Base-by-base conservation (phyloP, 2,329 filamentous ascomycete genomes). In the Neopestalotiopsis sp. region DNA sequence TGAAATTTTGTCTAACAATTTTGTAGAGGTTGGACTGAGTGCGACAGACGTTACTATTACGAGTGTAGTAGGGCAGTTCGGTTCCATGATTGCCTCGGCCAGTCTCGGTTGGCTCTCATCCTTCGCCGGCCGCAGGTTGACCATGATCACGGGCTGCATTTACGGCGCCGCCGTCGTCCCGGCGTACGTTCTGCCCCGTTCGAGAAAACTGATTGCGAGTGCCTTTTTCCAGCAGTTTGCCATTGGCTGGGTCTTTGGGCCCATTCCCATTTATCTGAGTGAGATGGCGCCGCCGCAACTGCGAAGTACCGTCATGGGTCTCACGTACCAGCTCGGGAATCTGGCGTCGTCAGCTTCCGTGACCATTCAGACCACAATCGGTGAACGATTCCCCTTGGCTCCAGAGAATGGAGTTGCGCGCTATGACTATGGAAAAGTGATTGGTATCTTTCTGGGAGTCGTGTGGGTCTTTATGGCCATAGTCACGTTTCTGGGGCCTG, bases 361-460 rank as follows among this genome's bases (percentile, higher is more conserved):
- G 0, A 94, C 92, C 7, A 95, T 95, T 73, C 91, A 95, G 78
- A 87, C 91, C 1, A 91, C 88, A 0, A 90, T 94, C 42, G 92
- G 92, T 40, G 91, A 94, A 79, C 82, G 84, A 1, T 96, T 94
- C 78, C 93, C 93, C 0, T 85, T 97, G 3, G 84, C 89, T 0
- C 82, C 88, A 0, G 87, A 24, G 45, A 78, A 84, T 20, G 77
- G 80, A 1, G 85, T 82, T 0, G 78, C 81, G 40, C 79, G 91
- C 2, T 94, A 91, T 78, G 83, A 93, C 69, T 97, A 97, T 74
- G 94, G 93, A 53, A 91, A 91, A 73, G 94, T 97, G 10, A 95
- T 97, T 72, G 93, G 91, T 76, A 96, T 97, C 76, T 97, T 97
- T 81, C 94, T 97, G 92, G 94, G 87, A 1, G 94, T 91, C 73